Base-by-base conservation (phyloP, 75 land plant genomes). In the Azolla pinnata region DNA sequence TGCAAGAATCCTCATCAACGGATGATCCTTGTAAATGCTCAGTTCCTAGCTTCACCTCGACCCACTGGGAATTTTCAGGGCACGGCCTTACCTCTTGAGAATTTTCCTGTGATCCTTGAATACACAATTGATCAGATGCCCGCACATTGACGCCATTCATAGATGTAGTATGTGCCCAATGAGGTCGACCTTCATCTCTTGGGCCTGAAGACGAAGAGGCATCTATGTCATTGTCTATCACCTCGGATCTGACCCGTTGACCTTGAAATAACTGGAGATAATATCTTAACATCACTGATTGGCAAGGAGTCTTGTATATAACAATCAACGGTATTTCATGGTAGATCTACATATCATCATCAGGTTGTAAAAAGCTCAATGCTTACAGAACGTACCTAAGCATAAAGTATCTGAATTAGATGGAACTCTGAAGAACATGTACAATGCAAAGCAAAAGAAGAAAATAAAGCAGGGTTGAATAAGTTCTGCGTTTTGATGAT, bases 241-340 rank as follows among this genome's bases (percentile, higher is more conserved):
- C 17, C 49, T 18, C 49, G 21, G 49, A 4, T 46, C 49, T 4
- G 12, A 46, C 21, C 49, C 49, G 21, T 3, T 18, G 49, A 3
- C 3, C 49, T 23, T 46, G n/a, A 18, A 46, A 46, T 4, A 4
- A 2, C 17, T 46, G 49, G 21, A 46, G n/a, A 4, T 18, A 18
- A 18, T 18, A 46, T 46, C 49, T 23, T 46, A 46, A 23, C 49
- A 46, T 46, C 21, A 18, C 49, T 38, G 42, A 38, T 38, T n/a
- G n/a, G n/a, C n/a, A n/a, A n/a, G n/a, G n/a, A n/a, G n/a, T n/a
- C n/a, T n/a, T n/a, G n/a, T n/a, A n/a, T n/a, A n/a, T n/a, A n/a
- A n/a, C n/a, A n/a, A n/a, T n/a, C n/a, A n/a, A n/a, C n/a, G n/a
- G n/a, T n/a, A n/a, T n/a, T n/a, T n/a, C n/a, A n/a, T n/a, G n/a